phyloP scores from a whole-genome alignment of 805 yeast species.

The Grigorovia transvaalensis region DNA sequence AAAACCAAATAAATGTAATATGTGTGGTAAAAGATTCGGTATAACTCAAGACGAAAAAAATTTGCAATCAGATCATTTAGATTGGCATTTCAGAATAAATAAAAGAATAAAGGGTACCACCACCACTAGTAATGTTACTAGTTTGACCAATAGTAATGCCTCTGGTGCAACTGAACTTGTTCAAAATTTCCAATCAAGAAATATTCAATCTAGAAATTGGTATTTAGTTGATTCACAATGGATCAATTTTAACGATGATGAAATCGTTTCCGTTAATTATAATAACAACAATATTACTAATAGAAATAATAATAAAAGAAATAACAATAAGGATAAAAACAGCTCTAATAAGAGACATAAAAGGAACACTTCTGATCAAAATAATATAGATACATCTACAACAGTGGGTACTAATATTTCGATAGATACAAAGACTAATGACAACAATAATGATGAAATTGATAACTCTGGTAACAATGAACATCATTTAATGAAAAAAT shows the following conservation, averaged over 20 bases:
- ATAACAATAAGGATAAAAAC: neutral
- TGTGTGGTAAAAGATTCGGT: slow-evolving; percentile 80
- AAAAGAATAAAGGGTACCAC: slow-evolving; percentile 49
- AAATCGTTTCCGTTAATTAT: slow-evolving; percentile 33
- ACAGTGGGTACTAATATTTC: neutral
- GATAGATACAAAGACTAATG: neutral
- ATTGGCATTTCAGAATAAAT: slow-evolving; percentile 93
- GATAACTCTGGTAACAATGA: slow-evolving; percentile 9
- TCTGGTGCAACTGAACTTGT: neutral
- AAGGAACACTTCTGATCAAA: neutral
- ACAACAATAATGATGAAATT: neutral
- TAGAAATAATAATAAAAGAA: slow-evolving; percentile 2
- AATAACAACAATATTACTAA: slow-evolving; percentile 4
- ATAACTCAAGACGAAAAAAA: slow-evolving; percentile 45
- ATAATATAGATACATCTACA: neutral
- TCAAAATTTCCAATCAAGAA: slow-evolving; percentile 15
- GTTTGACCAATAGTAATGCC: slow-evolving; percentile 9
- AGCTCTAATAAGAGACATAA: neutral
- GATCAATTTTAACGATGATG: slow-evolving; percentile 64
- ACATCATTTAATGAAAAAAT: slow-evolving; percentile 34
- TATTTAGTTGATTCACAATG: slow-evolving; percentile 63
- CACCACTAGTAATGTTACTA: slow-evolving; percentile 47
- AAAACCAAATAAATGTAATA: slow-evolving; percentile 72
- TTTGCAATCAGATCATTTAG: slow-evolving; percentile 60
- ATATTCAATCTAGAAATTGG: slow-evolving; percentile 73